phyloP scores from a whole-genome alignment of 1,139 yeast species.

The Hansenula anomala region DNA sequence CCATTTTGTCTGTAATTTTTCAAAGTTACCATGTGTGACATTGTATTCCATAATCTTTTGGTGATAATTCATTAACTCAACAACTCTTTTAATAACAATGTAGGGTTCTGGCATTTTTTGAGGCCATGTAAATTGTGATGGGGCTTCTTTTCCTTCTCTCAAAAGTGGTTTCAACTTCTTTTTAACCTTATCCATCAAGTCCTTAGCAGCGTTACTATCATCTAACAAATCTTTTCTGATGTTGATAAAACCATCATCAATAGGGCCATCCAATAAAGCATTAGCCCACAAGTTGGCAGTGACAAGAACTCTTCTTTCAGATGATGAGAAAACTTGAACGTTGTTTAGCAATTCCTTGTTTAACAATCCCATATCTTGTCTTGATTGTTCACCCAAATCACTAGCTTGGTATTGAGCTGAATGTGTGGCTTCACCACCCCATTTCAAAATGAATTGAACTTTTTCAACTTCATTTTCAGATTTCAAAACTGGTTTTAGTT shows the following conservation, averaged over 20 bases:
- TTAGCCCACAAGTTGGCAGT: conserved; percentile 87
- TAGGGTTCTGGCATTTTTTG: conserved; percentile 97
- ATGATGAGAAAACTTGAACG: conserved; percentile 83
- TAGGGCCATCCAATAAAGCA: conserved; percentile 71
- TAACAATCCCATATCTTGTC: conserved; percentile 84
- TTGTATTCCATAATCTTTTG: conserved; percentile 80
- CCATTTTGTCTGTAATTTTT: conserved; percentile 75
- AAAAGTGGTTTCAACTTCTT: conserved; percentile 91
- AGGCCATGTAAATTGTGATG: conserved; percentile 99
- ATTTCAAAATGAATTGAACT: conserved; percentile 90
- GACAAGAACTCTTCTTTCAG: conserved; percentile 91
- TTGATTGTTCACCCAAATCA: conserved; percentile 91
- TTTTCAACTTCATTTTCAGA: conserved; percentile 78
- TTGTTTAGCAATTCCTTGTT: conserved; percentile 82
- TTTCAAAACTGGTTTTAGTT: conserved; percentile 81
- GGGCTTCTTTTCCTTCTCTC: conserved; percentile 95
- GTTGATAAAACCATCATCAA: conserved; percentile 67
- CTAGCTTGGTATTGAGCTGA: conserved; percentile 93
- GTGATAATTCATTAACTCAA: conserved; percentile 93
- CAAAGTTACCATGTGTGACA: conserved; percentile 62
- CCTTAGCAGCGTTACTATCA: conserved; percentile 98
- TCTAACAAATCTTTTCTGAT: conserved; percentile 89
- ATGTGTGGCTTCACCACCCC: conserved; percentile 99
- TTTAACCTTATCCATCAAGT: conserved; percentile 94
- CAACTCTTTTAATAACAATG: conserved; percentile 87